Evolutionary conservation across 306 rosid species (phyloP), one percentile per base, ranked within the genome.

Genomic region (Hippophae gyantsensis): DNA sequence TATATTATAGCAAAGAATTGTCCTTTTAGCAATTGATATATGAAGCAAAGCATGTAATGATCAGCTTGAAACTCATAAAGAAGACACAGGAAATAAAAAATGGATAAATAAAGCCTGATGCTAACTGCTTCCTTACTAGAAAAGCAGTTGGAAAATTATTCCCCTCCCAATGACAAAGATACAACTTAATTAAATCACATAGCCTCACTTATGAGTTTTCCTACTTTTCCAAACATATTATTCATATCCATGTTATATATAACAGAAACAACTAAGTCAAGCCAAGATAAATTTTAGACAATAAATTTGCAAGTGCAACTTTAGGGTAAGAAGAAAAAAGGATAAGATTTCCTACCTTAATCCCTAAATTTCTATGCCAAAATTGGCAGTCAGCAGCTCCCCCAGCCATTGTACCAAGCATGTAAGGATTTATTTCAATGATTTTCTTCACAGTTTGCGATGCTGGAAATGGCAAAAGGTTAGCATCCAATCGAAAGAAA

Each of bases 401-500:
- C 38, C 83, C 83, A 42, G 83, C 83, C 83, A 78, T 74, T 8
- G 83, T 78, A 18, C 83, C 83, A 67, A 78, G 83, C 83, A 78
- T 78, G 73, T 78, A 78, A 50, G 83, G 83, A 53, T 78, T 78
- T 44, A 81, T 81, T 69, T 75, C 81, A 43, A 78, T 75, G 63
- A 75, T 78, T 52, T 75, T 78, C 87, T 88, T 88, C 8, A 92
- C 99, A 52, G 99, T 85, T 62, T 92, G 99, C 3, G 99, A 92
- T 1, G 96, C 99, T 92, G 81, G 48, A 65, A 50, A 48, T 65
- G 38, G 38, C 3, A 32, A 62, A 62, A 8, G 18, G 27, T 13
- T 11, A 11, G 41, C 54, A 13, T 70, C 14, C 25, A 32, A 32
- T 32, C 6, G 54, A 52, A 11, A 3, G 27, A 32, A 55, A 45